Conservation (phyloP, 257 asterid genomes). For the Fraxinus quadrangulata region DNA sequence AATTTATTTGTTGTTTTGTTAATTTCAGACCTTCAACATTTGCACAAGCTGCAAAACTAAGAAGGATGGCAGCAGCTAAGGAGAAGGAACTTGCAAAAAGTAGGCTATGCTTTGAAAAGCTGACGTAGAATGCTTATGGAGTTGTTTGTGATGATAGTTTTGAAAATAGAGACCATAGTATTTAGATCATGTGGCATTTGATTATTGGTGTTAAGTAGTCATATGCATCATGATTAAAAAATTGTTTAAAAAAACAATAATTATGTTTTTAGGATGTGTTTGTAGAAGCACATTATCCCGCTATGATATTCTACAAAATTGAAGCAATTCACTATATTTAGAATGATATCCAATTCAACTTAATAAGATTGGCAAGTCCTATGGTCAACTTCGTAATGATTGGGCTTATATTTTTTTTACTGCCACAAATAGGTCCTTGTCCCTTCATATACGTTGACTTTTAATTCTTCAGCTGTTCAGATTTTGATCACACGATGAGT, state of each 20-base stretch:
- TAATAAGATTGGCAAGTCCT: not conserved
- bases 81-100: conserved; percentile 88
- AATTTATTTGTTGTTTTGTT: conserved; percentile 18
- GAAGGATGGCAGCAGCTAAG: conserved; percentile 84
- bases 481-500: not conserved
- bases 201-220: conserved; percentile 12
- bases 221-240: not conserved
- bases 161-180: not conserved
- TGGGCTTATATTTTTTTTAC: not conserved
- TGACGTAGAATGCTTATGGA: not conserved
- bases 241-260: not conserved
- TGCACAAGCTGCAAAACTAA: conserved; percentile 95
- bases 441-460: not conserved
- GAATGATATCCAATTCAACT: not conserved
- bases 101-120: conserved; percentile 28
- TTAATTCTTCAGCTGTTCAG: not conserved
- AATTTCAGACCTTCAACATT: conserved; percentile 91
- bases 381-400: not conserved
- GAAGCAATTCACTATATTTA: not conserved
- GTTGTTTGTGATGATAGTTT: conserved; percentile 11
- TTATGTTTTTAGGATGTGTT: not conserved
- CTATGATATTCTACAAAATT: conserved; percentile 5
- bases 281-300: not conserved
- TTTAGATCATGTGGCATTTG: not conserved
- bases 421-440: not conserved